Evolutionary conservation across 1,284 basidiomycete species (phyloP), one percentile per base, ranked within the genome.

Genomic region (Violaceomyces palustris): DNA sequence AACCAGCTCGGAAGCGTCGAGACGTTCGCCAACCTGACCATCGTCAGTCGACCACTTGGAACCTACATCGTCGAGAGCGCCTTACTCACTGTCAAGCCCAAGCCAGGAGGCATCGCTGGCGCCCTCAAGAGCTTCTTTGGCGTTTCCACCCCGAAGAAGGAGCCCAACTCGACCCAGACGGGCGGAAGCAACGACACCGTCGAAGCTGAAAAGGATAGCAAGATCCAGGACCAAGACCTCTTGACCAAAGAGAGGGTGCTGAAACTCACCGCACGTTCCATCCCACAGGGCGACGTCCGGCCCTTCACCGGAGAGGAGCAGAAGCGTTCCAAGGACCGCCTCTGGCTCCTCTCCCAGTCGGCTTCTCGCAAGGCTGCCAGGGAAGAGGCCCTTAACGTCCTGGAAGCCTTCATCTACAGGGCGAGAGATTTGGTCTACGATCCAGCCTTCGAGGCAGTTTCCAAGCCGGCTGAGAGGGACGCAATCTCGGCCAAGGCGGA

Each of bases 341-440:
- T 73, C 31, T 69, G 70, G 50, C 35, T 50, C 24, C 55, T 96
- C 52, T 85, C 92, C 51, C 75, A 78, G 9, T 84, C 86, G 42
- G 91, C 96, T 74, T 76, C 78, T 1, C 81, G 83, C 15, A 90
- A 89, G 70, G 79, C 78, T 22, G 81, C 83, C 40, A 83, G 83
- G 38, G 93, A 93, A 69, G 93, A 97, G 74, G 88, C 89, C 1
- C 81, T 85, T 43, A 99, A 99, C 75, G 79, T 81, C 22, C 82
- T 99, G 44, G 94, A 99, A 75, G 82, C 85, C 21, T 93, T 92
- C 74, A 75, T 97, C 15, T 99, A 99, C 77, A 82, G 84, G 45
- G 77, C 96, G 25, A 83, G 88, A 18, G 91, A 92, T 69, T 78
- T 91, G 19, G 77, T 97, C 8, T 80, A 83, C 21, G 81, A 83